These are phyloP conservation scores for Quercus wislizeni DNA, from an alignment of 306 rosid genomes.

Conservation along the genomic window DNA sequence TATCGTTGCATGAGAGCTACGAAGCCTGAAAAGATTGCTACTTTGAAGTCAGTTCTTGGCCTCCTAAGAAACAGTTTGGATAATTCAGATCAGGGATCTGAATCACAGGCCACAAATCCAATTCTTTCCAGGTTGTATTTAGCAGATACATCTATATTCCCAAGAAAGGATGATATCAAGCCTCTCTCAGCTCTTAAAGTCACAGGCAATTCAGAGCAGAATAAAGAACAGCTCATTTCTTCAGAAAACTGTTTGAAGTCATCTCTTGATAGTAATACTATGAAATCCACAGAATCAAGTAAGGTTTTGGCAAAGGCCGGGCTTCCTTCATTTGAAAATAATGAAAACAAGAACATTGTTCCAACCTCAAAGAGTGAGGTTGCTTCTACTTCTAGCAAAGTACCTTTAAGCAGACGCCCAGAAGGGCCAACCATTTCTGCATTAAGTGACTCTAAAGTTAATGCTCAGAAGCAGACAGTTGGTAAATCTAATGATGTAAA, in stretches of 20 bases:
- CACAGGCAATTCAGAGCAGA: conserved; percentile 48
- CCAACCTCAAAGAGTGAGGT: conserved; percentile 28
- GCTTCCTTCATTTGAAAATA: conserved; percentile 35
- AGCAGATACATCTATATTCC: conserved; percentile 94
- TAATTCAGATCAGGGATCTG: conserved; percentile 46
- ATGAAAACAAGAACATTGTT: conserved; percentile 35
- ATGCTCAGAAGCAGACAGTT: conserved; percentile 33
- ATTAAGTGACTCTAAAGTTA: conserved; percentile 45
- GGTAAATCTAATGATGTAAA: conserved; percentile 47
- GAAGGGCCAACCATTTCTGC: conserved; percentile 41
- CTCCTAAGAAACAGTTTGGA: conserved; percentile 61
- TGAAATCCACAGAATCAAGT: conserved; percentile 35
- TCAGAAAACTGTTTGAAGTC: conserved; percentile 34
- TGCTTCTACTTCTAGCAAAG: conserved; percentile 45
- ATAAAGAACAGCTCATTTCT: conserved; percentile 32
- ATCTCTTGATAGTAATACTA: conserved; percentile 29
- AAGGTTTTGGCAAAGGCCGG: conserved; percentile 41
- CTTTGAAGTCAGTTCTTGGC: conserved; percentile 91
- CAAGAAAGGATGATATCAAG: conserved; percentile 81
- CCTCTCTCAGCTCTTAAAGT: conserved; percentile 65
- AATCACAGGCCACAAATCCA: conserved; percentile 60
- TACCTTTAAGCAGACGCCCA: conserved; percentile 29
- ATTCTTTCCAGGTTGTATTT: conserved; percentile 89
- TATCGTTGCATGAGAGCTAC: conserved; percentile 73
- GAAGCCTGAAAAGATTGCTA: conserved; percentile 85